Conservation (phyloP, 2,329 filamentous ascomycete species). For the Chaetomiaceae sp. region DNA sequence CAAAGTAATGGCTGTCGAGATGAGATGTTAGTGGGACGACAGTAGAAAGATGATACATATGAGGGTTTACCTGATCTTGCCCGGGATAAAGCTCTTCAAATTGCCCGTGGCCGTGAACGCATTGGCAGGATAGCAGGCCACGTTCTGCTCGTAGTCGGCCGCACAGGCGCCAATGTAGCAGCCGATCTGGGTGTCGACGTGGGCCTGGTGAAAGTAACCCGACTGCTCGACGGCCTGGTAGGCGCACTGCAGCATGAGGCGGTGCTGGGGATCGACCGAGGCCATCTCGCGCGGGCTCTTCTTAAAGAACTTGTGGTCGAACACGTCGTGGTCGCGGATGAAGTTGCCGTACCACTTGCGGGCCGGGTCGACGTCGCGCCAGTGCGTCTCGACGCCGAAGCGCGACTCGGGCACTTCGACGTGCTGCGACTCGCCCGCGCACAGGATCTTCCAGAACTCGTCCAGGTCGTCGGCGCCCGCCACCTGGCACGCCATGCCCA, state of each 20-base stretch:
- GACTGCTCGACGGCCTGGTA: constrained; percentile 35
- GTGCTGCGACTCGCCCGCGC: background rate
- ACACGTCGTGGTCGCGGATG: constrained; percentile 23
- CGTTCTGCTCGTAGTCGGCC: constrained; percentile 37
- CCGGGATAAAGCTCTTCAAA: constrained; percentile 29
- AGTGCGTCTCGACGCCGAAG: background rate
- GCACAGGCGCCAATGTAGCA: constrained; percentile 33
- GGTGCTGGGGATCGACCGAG: constrained; percentile 38
- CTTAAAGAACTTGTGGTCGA: constrained; percentile 39
- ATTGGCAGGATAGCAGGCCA: constrained; percentile 29
- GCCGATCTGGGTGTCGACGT: constrained; percentile 25
- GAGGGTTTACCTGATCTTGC: constrained; percentile 5
- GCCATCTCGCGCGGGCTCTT: constrained; percentile 34
- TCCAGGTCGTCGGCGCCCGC: background rate
- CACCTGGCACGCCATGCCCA: background rate
- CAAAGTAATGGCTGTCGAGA: constrained; percentile 30
- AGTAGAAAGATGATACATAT: too few relatives aligned
- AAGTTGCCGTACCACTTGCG: constrained; percentile 22
- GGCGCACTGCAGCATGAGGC: constrained; percentile 34
- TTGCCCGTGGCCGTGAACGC: constrained; percentile 32
- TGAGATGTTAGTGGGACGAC: background rate
- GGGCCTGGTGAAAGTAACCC: constrained; percentile 20
- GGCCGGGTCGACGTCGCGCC: too few relatives aligned
- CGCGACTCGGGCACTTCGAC: background rate
- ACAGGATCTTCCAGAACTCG: background rate